Base-by-base conservation (phyloP, 2,329 filamentous ascomycete genomes). In the Hypocreales sp. region DNA sequence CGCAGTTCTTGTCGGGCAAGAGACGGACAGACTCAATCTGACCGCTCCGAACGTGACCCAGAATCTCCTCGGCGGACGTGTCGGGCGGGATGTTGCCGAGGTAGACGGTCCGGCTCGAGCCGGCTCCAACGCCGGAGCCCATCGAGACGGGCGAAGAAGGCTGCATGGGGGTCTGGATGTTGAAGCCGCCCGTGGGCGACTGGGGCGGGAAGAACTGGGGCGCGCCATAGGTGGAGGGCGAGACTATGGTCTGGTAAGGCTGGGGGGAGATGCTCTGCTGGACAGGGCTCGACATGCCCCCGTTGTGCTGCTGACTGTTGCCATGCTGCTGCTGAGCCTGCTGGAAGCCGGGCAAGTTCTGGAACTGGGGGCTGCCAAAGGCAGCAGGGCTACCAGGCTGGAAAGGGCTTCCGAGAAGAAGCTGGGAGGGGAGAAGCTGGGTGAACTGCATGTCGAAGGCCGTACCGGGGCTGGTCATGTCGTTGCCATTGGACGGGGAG, bases 21-120 rank as follows among this genome's bases (percentile, higher is more conserved):
- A 98, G 69, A 42, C 90, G 79, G 28, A 98, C 90, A n/a, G 90
- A 95, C 61, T 98, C 90, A 45, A 98, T 95, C 51, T 95, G 90
- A 15, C 90, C 90, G 54, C 90, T 95, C 37, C 90, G 74, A 33
- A 98, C 90, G 47, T 98, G 90, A 37, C 86, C 79, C 30, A 98
- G 63, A 37, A 98, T 93, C 58, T 98, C 90, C 58, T 98, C 90
- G 7, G 90, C 87, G 26, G 81, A 77, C 7, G 90, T 98, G 59
- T 98, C 90, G 15, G 86, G 81, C n/a, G 90, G 90, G 33, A 98
- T 95, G 55, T 98, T 98, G 37, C 90, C 90, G 28, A 98, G 63
- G 48, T 98, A 98, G 23, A 98, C 90, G 4, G 90, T 98, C 40
- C 90, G 74, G 65, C 87, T 95, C 8, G 86, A 93, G 27, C 84